These are phyloP conservation scores for Albugo candida DNA, from an alignment of 352 stramenopile species.

Conservation along the genomic window DNA sequence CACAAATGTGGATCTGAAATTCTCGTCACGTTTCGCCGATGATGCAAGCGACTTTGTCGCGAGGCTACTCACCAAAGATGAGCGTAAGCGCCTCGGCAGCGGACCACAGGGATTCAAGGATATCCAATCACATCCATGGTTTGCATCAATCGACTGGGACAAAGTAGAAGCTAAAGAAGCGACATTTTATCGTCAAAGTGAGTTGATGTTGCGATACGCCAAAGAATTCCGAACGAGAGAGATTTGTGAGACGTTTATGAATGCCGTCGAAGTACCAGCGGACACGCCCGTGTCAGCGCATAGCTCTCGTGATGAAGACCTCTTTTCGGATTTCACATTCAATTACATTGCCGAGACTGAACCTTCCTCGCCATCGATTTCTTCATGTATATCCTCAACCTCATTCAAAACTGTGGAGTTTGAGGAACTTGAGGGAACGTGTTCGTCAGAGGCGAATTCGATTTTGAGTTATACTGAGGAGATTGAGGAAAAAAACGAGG, in stretches of 20 bases:
- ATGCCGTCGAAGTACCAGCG: conserved; percentile 60
- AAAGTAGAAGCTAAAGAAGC: conserved; percentile 32
- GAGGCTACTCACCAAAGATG: conserved; percentile 87
- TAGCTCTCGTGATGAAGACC: conserved; percentile 28
- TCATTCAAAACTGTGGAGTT: background rate
- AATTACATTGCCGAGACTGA: conserved; percentile 45
- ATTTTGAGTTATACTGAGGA: conserved; percentile 2
- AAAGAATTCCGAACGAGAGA: conserved; percentile 63
- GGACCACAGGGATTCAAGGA: conserved; percentile 72
- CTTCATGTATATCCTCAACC: background rate
- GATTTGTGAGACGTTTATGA: conserved; percentile 79
- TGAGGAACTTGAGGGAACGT: conserved; percentile 4
- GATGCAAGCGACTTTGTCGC: conserved; percentile 73
- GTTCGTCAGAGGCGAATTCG: conserved; percentile 8
- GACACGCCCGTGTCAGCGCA: conserved; percentile 69
- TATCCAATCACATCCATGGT: conserved; percentile 80
- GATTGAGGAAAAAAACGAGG: conserved; percentile 19
- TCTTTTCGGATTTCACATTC: conserved; percentile 71
- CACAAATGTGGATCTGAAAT: conserved; percentile 66
- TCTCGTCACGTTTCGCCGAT: conserved; percentile 57
- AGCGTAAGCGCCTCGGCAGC: conserved; percentile 80
- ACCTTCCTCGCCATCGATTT: too few relatives aligned
- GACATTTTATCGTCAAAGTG: conserved; percentile 41
- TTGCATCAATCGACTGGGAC: conserved; percentile 74
- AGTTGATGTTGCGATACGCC: conserved; percentile 62